These are phyloP conservation scores for Diaporthe sp. DNA, from an alignment of 2,329 filamentous ascomycete species.

Conservation along the genomic window DNA sequence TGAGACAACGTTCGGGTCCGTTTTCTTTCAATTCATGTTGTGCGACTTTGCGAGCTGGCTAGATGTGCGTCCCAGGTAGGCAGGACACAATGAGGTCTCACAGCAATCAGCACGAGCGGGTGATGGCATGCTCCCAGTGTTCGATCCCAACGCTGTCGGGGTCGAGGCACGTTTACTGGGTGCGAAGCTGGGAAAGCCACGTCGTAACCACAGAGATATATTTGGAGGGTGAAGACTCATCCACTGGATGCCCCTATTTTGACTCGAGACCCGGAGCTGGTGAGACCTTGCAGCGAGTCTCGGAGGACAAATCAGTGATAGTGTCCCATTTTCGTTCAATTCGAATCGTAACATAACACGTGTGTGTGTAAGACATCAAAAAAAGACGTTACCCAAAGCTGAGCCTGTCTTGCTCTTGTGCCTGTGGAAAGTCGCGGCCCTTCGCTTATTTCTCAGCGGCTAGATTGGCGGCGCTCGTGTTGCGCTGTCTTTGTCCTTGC, in stretches of 20 bases:
- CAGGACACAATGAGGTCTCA: neutral
- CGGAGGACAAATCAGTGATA: neutral
- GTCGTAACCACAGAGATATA: neutral
- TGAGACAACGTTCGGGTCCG: slow-evolving; percentile 12
- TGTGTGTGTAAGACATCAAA: slow-evolving; percentile 19
- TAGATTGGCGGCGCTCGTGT: slow-evolving; percentile 6
- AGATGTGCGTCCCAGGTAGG: neutral
- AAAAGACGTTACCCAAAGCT: neutral
- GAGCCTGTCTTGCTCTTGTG: slow-evolving; percentile 29
- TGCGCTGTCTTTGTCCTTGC: neutral
- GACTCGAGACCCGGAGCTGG: neutral
- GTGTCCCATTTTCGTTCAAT: neutral
- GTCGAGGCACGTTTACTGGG: neutral
- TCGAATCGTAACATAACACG: slow-evolving; percentile 10
- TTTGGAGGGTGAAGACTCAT: neutral
- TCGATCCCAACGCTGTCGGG: neutral
- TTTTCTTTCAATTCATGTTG: slow-evolving; percentile 18
- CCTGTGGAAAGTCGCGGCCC: neutral
- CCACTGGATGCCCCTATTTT: neutral
- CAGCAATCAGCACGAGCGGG: slow-evolving; percentile 18
- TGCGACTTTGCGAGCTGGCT: neutral
- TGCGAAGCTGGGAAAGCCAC: neutral
- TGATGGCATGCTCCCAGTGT: slow-evolving; percentile 8
- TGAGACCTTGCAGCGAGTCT: neutral
- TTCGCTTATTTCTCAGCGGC: slow-evolving; percentile 23